Conservation (phyloP, 768 basidiomycete species). For the Agaricus bisporus region DNA sequence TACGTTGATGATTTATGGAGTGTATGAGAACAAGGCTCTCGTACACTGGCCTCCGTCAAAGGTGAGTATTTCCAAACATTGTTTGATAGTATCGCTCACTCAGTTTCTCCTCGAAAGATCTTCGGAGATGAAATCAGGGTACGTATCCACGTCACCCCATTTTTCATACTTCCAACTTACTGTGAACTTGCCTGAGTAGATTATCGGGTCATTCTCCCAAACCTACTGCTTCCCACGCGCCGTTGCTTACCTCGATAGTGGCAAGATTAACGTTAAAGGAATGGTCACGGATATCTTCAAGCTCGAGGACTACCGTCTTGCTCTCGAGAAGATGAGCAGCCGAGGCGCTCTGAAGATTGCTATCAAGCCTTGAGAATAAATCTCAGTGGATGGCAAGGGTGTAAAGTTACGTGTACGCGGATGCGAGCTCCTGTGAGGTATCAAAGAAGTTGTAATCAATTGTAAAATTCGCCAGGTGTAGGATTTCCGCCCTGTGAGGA, state of each 20-base stretch:
- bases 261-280: slow-evolving; percentile 77
- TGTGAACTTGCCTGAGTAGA: slow-evolving; percentile 33
- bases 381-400: too few relatives aligned
- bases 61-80: slow-evolving; percentile 42
- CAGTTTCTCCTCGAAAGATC: slow-evolving; percentile 33
- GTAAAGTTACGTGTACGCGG: too few relatives aligned
- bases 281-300: slow-evolving; percentile 63
- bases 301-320: slow-evolving; percentile 63
- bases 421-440: too few relatives aligned
- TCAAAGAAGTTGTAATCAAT: too few relatives aligned
- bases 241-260: slow-evolving; percentile 81
- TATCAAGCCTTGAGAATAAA: slow-evolving; percentile 40
- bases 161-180: background rate
- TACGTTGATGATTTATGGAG: slow-evolving; percentile 85
- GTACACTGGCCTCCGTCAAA: slow-evolving; percentile 86
- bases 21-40: slow-evolving; percentile 79
- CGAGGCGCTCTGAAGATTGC: slow-evolving; percentile 56
- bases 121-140: slow-evolving; percentile 58
- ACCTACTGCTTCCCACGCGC: slow-evolving; percentile 88
- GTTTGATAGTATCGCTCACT: background rate
- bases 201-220: slow-evolving; percentile 89
- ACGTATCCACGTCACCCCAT: background rate
- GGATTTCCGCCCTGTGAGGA: too few relatives aligned
- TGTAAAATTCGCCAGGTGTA: too few relatives aligned
- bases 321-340: slow-evolving; percentile 68